Evolutionary conservation across 2,329 filamentous ascomycete species (phyloP), one percentile per base, ranked within the genome.

Genomic region (Trematosphaeria pertusa): DNA sequence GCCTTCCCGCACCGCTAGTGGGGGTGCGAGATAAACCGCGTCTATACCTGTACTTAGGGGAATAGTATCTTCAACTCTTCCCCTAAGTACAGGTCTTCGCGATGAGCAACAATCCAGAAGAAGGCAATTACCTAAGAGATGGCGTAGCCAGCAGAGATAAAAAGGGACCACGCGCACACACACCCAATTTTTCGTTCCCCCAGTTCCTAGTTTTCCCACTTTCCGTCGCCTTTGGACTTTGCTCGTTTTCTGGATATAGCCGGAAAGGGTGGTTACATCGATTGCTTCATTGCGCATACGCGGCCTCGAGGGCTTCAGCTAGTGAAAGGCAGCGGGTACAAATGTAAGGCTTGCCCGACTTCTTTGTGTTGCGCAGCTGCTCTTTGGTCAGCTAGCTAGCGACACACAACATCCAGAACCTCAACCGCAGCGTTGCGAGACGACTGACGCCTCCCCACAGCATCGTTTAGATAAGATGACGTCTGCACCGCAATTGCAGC

Each of bases 401-500:
- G n/a, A n/a, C n/a, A 10, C 15, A 26, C 21, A 37, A 12, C 5
- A 10, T 18, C 17, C 34, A 19, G 35, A 30, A 46, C 11, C 32
- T 9, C 22, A n/a, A 30, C 22, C 10, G 30, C 20, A 30, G 14
- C 22, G 4, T 28, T n/a, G 10, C 41, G 28, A 35, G 21, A 38
- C 32, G 3, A 22, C 41, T 42, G 18, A 48, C 20, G 17, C 5
- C 5, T 28, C 7, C 8, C 5, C n/a, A 20, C 30, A 48, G 45
- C 40, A 30, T 17, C 28, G 20, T 46, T 17, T 44, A 44, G 30
- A 11, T 39, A 59, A 32, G 20, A 83, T 82, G 79, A 81, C 80
- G 24, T 74, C 75, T 44, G 81, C 83, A 22, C 79, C 83, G 3
- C 82, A 82, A 5, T 79, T 86, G 52, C 68, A 77, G 37, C 81